Percentiles rank a stretch among this genome's conserved stretches.
phyloP scores from a whole-genome alignment of 352 stramenopile species.

The Phytopythium aichiense region DNA sequence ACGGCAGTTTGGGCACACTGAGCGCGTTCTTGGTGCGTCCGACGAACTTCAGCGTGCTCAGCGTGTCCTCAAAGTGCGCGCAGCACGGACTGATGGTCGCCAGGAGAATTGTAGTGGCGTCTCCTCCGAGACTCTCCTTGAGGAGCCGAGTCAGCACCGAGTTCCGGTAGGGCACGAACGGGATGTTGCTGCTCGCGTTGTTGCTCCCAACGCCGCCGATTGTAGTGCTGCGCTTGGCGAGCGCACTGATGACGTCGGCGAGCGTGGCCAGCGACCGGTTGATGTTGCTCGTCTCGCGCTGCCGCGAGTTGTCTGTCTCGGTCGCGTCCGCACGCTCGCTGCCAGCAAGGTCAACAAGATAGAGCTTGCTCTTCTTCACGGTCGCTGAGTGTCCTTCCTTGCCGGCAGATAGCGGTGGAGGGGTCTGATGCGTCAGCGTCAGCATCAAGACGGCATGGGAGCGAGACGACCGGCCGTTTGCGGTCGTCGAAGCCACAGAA shows the following conservation, averaged over 20 bases:
- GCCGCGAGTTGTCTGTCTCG: constrained; percentile 33
- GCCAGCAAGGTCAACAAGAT: constrained; percentile 65
- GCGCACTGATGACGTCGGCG: constrained; percentile 77
- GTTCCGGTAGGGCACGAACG: constrained; percentile 87
- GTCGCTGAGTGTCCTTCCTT: not conserved
- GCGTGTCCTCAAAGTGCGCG: constrained; percentile 81
- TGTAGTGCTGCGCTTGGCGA: constrained; percentile 32
- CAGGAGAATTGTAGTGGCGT: constrained; percentile 85
- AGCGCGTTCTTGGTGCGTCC: constrained; percentile 60
- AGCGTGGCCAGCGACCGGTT: constrained; percentile 84
- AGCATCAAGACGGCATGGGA: constrained; percentile 70
- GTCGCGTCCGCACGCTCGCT: constrained; percentile 61
- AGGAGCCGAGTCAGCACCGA: constrained; percentile 82
- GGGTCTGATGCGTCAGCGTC: constrained; percentile 37
- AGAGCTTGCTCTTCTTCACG: constrained; percentile 59
- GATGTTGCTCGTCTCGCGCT: constrained; percentile 75
- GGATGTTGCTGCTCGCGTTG: constrained; percentile 9
- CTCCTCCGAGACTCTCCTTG: constrained; percentile 77
- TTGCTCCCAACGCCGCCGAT: constrained; percentile 6
- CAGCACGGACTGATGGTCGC: constrained; percentile 83
- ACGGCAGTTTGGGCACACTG: constrained; percentile 14
- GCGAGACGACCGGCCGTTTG: constrained; percentile 42
- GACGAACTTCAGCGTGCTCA: constrained; percentile 83
- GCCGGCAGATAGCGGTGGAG: constrained; percentile 2
- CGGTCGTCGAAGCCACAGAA: constrained; percentile 43